Evolutionary conservation across 2,329 filamentous ascomycete species (phyloP), one percentile per base, ranked within the genome.

Genomic region (Dothistroma pini): DNA sequence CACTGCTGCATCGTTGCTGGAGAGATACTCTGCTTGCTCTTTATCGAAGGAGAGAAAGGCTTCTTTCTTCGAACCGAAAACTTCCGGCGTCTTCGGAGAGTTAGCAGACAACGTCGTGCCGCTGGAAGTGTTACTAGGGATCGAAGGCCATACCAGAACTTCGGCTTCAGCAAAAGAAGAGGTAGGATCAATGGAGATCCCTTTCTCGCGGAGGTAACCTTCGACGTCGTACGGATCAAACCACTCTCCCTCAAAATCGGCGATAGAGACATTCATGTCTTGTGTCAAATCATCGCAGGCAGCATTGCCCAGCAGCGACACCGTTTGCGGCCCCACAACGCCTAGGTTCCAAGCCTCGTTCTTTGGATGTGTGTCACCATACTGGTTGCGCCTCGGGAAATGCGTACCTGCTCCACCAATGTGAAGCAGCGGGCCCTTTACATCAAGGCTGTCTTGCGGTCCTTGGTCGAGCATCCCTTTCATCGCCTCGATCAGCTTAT

Each of bases 161-260:
- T 88, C 81, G 9, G 83, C 82, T 53, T 83, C 82, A 1, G 89
- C 79, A 58, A 83, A 86, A 19, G 89, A 86, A 10, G 83, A 79
- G 10, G 80, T 77, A 0, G 83, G 81, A 10, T 88, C 83, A 56
- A 92, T 85, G 51, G 78, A 72, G 32, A 91, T 83, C 5, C 86
- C 86, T 32, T 83, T 82, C 54, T 83, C 80, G 47, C 81, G 82
- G 2, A 96, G 77, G 70, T 92, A 95, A 12, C 84, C 80, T 73
- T 95, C 89, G 0, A 92, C 86, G 72, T 95, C 91, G 61, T 90
- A 83, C 0, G 86, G 78, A 70, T 95, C 90, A 67, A 89, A 90
- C 79, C 90, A 95, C 55, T 90, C 84, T 4, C 89, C 89, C 61
- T 89, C 83, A 63, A 87, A 89, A 0, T 85, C 88, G 0, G 83